Percentiles rank a stretch among this genome's conserved stretches.
These are phyloP conservation scores for Cladosporium sp. DNA, from an alignment of 2,329 filamentous ascomycete genomes.

Conservation along the genomic window DNA sequence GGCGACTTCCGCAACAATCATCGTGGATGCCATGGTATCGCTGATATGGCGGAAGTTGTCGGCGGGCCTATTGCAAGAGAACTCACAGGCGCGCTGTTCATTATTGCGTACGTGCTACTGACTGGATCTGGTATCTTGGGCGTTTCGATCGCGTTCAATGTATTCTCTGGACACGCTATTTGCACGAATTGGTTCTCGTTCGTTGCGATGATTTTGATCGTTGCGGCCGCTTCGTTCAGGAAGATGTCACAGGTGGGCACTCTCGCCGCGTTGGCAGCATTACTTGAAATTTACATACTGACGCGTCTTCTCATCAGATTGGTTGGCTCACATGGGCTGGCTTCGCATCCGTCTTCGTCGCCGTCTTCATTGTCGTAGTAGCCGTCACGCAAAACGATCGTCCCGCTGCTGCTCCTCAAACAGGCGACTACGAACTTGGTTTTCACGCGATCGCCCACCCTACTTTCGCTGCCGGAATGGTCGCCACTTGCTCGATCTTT, in stretches of 20 bases:
- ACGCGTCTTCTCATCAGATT: conserved; percentile 47
- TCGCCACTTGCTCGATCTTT: conserved; percentile 56
- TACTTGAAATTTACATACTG: background rate
- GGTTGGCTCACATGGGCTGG: conserved; percentile 60
- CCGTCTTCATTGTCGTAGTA: conserved; percentile 41
- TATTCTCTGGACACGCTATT: conserved; percentile 53
- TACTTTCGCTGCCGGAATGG: conserved; percentile 56
- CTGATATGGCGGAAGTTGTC: conserved; percentile 56
- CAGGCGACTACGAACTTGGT: conserved; percentile 56
- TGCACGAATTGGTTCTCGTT: conserved; percentile 53
- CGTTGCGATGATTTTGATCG: conserved; percentile 9
- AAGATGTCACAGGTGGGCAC: conserved; percentile 10
- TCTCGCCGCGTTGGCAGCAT: background rate
- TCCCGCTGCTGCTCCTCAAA: conserved; percentile 57
- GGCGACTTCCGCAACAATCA: conserved; percentile 51
- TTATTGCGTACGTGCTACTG: conserved; percentile 55
- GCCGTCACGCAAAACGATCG: conserved; percentile 55
- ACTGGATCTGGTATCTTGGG: conserved; percentile 57
- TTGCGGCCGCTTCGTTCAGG: conserved; percentile 7
- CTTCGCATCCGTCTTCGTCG: conserved; percentile 55
- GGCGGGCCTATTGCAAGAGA: conserved; percentile 52
- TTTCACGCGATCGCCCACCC: conserved; percentile 55
- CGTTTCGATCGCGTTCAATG: conserved; percentile 57
- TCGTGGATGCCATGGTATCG: conserved; percentile 49
- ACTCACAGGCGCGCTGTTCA: conserved; percentile 52